Evolutionary conservation across 2,329 filamentous ascomycete genomes (phyloP).

Genomic region (Botryosphaeria dothidea): DNA sequence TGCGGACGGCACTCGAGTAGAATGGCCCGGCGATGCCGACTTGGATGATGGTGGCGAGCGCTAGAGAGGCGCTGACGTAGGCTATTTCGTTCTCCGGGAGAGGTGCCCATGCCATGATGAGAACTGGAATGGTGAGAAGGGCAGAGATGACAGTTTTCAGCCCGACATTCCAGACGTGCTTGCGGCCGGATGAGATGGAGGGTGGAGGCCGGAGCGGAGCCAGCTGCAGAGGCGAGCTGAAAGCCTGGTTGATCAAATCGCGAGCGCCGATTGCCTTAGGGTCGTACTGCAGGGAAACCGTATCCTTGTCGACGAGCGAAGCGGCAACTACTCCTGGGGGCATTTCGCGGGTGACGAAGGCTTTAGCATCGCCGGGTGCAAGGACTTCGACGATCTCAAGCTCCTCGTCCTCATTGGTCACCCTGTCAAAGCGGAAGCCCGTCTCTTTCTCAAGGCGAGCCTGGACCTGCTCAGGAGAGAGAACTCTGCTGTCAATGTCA

Average conservation of each 20-base stretch:
- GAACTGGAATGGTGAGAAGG: conserved; percentile 43
- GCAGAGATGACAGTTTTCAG: conserved; percentile 44
- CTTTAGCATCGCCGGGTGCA: conserved; percentile 34
- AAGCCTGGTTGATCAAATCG: conserved; percentile 24
- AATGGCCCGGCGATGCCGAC: conserved; percentile 62
- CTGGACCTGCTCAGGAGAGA: conserved; percentile 44
- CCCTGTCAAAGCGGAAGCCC: conserved; percentile 60
- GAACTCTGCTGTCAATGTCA: conserved; percentile 50
- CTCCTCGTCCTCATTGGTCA: conserved; percentile 39
- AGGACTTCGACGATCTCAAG: conserved; percentile 57
- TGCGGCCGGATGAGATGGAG: conserved; percentile 31
- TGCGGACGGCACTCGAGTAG: conserved; percentile 63
- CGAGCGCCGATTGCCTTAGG: conserved; percentile 52
- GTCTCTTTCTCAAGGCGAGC: conserved; percentile 57
- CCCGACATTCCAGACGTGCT: conserved; percentile 26
- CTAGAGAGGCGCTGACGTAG: conserved; percentile 60
- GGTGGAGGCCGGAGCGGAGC: conserved; percentile 39
- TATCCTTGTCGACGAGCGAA: conserved; percentile 22
- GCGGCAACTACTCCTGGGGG: conserved; percentile 38
- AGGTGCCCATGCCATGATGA: conserved; percentile 69
- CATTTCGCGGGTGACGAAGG: conserved; percentile 41
- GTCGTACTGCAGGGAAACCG: conserved; percentile 50
- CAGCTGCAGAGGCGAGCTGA: conserved; percentile 28
- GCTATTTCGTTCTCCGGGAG: conserved; percentile 42
- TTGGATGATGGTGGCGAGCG: conserved; percentile 68